These are phyloP conservation scores for Paecilomyces fulvus DNA, from an alignment of 2,329 filamentous ascomycete species.

Conservation along the genomic window DNA sequence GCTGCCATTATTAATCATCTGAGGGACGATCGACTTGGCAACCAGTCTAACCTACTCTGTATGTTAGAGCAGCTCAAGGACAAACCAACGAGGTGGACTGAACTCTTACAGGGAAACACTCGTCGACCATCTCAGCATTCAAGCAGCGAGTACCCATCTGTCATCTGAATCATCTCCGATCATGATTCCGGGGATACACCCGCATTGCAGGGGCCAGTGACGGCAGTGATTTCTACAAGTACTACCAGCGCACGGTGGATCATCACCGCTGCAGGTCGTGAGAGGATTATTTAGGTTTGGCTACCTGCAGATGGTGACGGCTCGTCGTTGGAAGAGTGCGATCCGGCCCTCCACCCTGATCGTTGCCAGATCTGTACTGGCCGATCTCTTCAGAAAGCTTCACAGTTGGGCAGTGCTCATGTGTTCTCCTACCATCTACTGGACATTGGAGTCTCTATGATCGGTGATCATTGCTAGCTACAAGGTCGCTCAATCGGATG, in stretches of 20 bases:
- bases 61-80: background rate
- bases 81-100: background rate
- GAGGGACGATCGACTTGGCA: background rate
- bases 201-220: background rate
- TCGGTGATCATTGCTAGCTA: background rate
- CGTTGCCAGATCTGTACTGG: slow-evolving; percentile 14
- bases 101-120: background rate
- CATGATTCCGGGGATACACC: background rate
- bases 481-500: background rate
- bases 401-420: background rate
- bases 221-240: background rate
- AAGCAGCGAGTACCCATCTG: background rate
- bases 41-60: background rate
- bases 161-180: background rate
- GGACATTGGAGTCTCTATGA: background rate
- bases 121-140: background rate
- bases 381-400: slow-evolving; percentile 1
- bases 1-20: background rate
- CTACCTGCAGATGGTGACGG: background rate
- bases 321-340: slow-evolving; percentile 6
- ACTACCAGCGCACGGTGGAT: background rate
- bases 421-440: background rate
- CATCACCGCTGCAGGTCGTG: background rate
- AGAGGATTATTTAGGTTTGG: background rate
- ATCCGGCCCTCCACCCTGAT: slow-evolving; percentile 15